Evolutionary conservation across 1,139 yeast species (phyloP), one percentile per base, ranked within the genome.

Genomic region (Arxiozyma telluris): DNA sequence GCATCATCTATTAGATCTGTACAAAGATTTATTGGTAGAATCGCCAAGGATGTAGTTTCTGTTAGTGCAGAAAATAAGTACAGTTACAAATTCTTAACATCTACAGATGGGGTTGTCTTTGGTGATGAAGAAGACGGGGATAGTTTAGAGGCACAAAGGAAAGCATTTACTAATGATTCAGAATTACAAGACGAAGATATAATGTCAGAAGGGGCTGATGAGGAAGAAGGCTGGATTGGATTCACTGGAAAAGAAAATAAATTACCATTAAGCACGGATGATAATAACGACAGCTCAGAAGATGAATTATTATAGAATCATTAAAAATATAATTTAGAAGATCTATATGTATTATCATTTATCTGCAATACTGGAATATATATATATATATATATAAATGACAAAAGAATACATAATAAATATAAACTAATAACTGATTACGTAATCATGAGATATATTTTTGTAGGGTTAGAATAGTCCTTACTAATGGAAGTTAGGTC

Each of bases 11-110:
- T 90, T 62, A 81, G 94, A 63, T 78, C 87, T 5, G 72, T 89
- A 12, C 94, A 84, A 61, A 77, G 96, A 64, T 90, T 86, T 62
- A 75, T 91, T 58, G 83, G 81, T 53, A 78, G 89, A 63, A 73
- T 83, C 9, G 93, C 87, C 23, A 87, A 87, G 67, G 96, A 87
- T 54, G 77, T 89, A 27, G 82, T 82, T 1, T 72, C 72, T 50
- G 70, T 82, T 4, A 74, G 84, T 3, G 79, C 76, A 58, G 75
- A 76, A 48, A 86, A 84, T 62, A 77, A 76, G 55, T 82, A 81
- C 66, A 71, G 80, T 50, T 76, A 75, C 62, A 68, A 69, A 47
- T 78, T 79, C 71, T 55, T 74, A 59, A 62, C 75, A 53, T 60
- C 72, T 57, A 65, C 72, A 56, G 73, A 70, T 46, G 71, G 67